A percentile compares a stretch with the other conserved stretches of the same genome.
Evolutionary conservation across 371 early-diverging fungal genomes (phyloP).

Genomic region (Mucor circinelloides): DNA sequence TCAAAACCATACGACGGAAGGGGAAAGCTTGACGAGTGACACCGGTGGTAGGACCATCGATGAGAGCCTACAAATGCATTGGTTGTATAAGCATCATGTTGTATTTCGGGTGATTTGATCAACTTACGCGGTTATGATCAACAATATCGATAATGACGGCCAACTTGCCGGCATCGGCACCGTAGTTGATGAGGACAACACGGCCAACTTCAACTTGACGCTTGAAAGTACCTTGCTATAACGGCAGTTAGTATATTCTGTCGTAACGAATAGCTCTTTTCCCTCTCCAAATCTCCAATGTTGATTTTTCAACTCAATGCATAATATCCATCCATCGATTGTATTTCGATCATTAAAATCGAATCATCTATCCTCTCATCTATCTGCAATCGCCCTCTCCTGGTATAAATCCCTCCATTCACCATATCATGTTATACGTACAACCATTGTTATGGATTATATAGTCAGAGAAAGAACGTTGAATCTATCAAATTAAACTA

Average conservation of each 20-base stretch:
- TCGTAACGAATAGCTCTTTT: not conserved
- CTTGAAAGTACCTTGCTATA: conserved; percentile 71
- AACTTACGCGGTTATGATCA: conserved; percentile 92
- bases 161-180: conserved; percentile 92
- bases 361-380: not conserved
- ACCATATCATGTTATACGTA: conserved; percentile 21
- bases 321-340: not conserved
- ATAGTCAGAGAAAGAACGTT: conserved; percentile 36
- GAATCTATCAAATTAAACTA: conserved; percentile 10
- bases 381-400: not conserved
- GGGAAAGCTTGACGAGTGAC: conserved; percentile 87
- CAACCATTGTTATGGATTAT: conserved; percentile 38
- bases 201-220: conserved; percentile 98
- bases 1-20: conserved; percentile 89
- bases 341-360: not conserved
- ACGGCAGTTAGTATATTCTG: not conserved
- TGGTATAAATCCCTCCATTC: not conserved
- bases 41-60: conserved; percentile 97
- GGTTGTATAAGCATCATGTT: not conserved
- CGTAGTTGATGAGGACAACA: conserved; percentile 95
- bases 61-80: conserved; percentile 73
- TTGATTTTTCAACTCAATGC: not conserved
- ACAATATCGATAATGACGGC: conserved; percentile 98
- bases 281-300: not conserved
- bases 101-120: not conserved